Evolutionary conservation across 78 protist genomes (phyloP).

Genomic region (Pigoraptor vietnamica): DNA sequence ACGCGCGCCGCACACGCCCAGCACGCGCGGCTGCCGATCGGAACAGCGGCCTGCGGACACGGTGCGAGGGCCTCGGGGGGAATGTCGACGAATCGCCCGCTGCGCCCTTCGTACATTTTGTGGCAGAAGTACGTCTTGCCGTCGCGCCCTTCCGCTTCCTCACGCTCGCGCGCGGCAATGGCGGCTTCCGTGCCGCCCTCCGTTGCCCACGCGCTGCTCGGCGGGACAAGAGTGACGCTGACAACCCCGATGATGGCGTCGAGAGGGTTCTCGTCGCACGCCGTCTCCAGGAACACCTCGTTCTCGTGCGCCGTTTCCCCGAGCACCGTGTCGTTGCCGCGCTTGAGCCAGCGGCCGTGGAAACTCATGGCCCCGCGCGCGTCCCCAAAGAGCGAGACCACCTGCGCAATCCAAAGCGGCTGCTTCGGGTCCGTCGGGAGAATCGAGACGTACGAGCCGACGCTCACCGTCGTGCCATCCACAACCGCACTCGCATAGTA

Average conservation of each 20-base stretch:
- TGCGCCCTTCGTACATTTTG: neutral
- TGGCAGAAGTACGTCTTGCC: neutral
- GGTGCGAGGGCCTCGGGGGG: neutral
- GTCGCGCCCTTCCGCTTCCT: neutral
- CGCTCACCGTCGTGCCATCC: neutral
- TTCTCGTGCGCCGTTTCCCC: neutral
- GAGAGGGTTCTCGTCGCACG: neutral
- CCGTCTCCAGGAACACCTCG: neutral
- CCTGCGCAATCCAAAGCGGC: neutral
- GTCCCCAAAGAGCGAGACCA: neutral
- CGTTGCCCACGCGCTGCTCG: neutral
- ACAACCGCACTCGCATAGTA: neutral
- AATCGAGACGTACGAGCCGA: neutral
- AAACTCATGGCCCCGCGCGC: neutral
- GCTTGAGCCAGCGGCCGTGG: neutral
- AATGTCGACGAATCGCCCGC: neutral
- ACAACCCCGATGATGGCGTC: neutral
- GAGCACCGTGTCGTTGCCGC: neutral
- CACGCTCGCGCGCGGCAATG: neutral
- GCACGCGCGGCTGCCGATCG: neutral
- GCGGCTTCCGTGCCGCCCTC: neutral
- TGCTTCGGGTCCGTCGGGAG: neutral
- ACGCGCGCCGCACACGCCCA: neutral
- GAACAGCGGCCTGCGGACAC: neutral
- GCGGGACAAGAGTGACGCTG: neutral